phyloP scores from a whole-genome alignment of 768 basidiomycete genomes.

The Pholiota microspora region DNA sequence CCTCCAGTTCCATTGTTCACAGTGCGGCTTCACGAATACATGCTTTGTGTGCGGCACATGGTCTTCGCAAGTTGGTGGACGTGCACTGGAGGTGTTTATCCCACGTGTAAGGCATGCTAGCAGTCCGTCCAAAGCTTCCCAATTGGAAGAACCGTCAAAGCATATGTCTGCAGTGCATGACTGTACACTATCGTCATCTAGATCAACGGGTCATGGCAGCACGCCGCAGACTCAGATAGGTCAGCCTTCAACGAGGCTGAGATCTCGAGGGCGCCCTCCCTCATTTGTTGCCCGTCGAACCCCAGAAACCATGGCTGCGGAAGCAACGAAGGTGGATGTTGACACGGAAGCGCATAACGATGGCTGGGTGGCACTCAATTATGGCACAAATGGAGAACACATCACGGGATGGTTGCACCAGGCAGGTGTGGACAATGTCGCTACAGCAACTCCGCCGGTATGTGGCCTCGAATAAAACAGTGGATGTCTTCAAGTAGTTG shows the following conservation, averaged over 20 bases:
- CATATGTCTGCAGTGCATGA: constrained; percentile 2
- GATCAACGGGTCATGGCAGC: background rate
- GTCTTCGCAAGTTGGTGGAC: constrained; percentile 39
- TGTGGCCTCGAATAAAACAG: background rate
- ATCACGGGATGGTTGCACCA: background rate
- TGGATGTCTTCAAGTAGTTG: background rate
- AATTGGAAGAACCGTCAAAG: constrained; percentile 1
- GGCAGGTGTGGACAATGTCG: constrained; percentile 12
- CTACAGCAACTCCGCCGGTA: constrained; percentile 21
- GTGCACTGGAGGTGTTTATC: constrained; percentile 35
- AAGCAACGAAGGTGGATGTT: background rate
- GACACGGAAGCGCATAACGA: background rate
- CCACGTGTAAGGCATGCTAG: constrained; percentile 35
- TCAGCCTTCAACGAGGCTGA: background rate
- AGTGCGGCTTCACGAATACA: constrained; percentile 46
- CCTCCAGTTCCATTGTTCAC: constrained; percentile 43
- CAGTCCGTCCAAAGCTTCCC: constrained; percentile 24
- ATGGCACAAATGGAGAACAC: constrained; percentile 1
- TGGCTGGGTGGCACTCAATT: background rate
- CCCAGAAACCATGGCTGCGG: background rate
- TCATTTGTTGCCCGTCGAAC: constrained; percentile 1
- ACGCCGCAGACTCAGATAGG: background rate
- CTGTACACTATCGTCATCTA: constrained; percentile 3
- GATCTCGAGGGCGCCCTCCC: background rate
- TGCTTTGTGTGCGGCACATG: constrained; percentile 51